Conservation (phyloP, 768 basidiomycete species). For the Podaxis pistillaris region DNA sequence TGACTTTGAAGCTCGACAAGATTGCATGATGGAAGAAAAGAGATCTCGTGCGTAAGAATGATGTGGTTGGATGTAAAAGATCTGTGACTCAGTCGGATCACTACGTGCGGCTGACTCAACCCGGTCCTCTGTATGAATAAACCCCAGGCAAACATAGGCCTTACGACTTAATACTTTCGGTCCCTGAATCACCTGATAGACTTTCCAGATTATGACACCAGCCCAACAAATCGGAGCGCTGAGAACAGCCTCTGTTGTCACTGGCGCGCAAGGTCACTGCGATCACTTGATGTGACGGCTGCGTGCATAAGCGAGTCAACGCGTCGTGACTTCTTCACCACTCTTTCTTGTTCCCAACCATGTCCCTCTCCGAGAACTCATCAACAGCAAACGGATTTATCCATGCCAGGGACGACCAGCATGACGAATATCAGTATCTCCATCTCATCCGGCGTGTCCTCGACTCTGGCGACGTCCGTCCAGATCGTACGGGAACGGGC, state of each 20-base stretch:
- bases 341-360: not conserved
- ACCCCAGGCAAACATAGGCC: not conserved
- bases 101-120: not conserved
- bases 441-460: slow-evolving; percentile 77
- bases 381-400: not conserved
- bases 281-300: slow-evolving; percentile 9
- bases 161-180: too few relatives aligned
- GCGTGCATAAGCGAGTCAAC: slow-evolving; percentile 10
- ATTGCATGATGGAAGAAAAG: too few relatives aligned
- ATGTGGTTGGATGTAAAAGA: not conserved
- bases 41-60: too few relatives aligned
- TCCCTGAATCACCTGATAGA: too few relatives aligned
- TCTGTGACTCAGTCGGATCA: not conserved
- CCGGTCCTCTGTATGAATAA: not conserved
- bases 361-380: slow-evolving; percentile 1
- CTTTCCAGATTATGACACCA: too few relatives aligned
- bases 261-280: slow-evolving; percentile 1
- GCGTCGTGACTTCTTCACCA: not conserved
- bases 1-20: too few relatives aligned
- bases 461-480: slow-evolving; percentile 69
- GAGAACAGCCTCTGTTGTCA: not conserved
- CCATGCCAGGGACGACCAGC: slow-evolving; percentile 24
- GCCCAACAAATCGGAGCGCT: not conserved
- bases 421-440: slow-evolving; percentile 92
- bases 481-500: slow-evolving; percentile 94